Base-by-base conservation (phyloP, 192 early-diverging fungal species). In the Irineochytrium annulatum region DNA sequence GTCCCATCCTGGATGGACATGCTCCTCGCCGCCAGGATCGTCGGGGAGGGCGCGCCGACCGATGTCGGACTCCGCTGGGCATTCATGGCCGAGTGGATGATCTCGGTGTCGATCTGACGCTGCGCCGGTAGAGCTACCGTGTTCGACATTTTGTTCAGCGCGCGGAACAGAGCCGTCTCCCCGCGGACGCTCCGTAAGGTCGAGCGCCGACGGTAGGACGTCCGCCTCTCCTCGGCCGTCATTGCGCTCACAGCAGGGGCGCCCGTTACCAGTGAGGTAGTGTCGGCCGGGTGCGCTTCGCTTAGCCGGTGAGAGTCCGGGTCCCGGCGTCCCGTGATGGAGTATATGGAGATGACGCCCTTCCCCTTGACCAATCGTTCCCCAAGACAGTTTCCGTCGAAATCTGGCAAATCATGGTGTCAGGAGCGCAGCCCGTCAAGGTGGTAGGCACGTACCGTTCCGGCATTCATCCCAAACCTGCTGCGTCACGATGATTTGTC, bases 351-450 rank as follows among this genome's bases (percentile, higher is more conserved):
- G 35, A 78, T 59, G 0, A 59, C 32, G 2, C 76, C 76, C 59
- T 78, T 78, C 19, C 76, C 76, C 63, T 78, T 78, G 24, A 78
- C 72, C 17, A 32, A 27, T 6, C 57, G 49, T 3, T 48, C 62
- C 16, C 76, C 76, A 44, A 77, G 54, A 4, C 32, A 68, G 4
- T 27, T 41, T 2, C 60, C 66, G 14, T 33, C 14, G 35, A 63
- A 77, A 1, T 44, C 70, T 77, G 39, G 4, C 8, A 11, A 28
- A 0, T 19, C 28, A 0, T 14, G 22, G 13, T 16, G 2, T 24
- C 28, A 26, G 24, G 16, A 24, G 14, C 24, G 14, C 1, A 20
- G 34, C 17, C 1, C 6, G 2, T 17, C 20, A 27, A 26, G 0
- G 19, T 32, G 27, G 37, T 11, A 35, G 2, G 14, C 30, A 32